These are phyloP conservation scores for Phlyctochytrium planicorne DNA, from an alignment of 192 early-diverging fungal species.

Conservation along the genomic window DNA sequence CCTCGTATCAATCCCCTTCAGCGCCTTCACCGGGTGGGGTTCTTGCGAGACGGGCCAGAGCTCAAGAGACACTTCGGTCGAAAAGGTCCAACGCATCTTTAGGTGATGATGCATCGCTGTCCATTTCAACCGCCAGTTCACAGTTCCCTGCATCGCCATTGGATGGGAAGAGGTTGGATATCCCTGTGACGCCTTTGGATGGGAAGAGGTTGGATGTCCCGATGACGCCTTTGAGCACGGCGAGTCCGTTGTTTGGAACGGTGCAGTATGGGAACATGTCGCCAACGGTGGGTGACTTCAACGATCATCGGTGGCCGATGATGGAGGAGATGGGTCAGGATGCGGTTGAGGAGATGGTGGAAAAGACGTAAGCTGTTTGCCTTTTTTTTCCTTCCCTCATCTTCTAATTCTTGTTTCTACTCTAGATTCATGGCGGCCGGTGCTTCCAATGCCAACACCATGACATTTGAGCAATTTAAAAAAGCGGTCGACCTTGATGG, in stretches of 20 bases:
- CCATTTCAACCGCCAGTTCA: neutral
- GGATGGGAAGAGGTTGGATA: neutral
- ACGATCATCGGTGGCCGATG: constrained; percentile 72
- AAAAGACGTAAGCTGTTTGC: constrained; percentile 56
- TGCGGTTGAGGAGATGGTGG: constrained; percentile 94
- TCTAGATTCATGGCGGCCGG: constrained; percentile 57
- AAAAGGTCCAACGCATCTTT: constrained; percentile 18
- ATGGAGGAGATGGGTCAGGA: constrained; percentile 93
- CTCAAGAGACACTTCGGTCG: constrained; percentile 21
- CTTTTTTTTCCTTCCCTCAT: constrained; percentile 13
- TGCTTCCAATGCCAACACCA: constrained; percentile 55
- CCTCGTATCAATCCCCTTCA: neutral
- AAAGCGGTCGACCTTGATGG: constrained; percentile 75
- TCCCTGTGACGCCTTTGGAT: neutral
- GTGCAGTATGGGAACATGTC: neutral
- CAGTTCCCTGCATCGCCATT: neutral
- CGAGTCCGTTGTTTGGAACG: constrained; percentile 11
- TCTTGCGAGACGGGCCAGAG: constrained; percentile 22
- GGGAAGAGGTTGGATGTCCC: neutral
- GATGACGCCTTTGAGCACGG: neutral
- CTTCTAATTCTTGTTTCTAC: neutral
- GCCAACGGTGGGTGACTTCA: neutral
- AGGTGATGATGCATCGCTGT: constrained; percentile 12
- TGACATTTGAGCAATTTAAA: constrained; percentile 79
- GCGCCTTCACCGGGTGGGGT: neutral